Conservation (phyloP, 1,284 basidiomycete genomes). For the Ceratobasidium sp. region DNA sequence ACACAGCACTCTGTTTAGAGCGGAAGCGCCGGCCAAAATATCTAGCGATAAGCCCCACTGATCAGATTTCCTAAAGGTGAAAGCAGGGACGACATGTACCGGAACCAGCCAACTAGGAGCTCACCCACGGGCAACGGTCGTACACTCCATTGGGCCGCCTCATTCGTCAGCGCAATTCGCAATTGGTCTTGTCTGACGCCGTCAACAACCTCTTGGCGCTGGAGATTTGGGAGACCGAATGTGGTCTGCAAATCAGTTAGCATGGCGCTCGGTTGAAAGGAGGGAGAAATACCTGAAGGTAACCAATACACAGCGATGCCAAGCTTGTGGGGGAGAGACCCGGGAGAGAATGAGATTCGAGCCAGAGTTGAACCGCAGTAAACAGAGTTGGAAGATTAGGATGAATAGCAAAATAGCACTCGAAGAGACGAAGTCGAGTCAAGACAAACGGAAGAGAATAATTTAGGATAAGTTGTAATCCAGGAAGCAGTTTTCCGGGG, state of each 20-base stretch:
- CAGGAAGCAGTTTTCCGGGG: conserved; percentile 30
- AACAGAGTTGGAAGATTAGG: conserved; percentile 38
- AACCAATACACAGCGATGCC: conserved; percentile 36
- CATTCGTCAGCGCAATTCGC: conserved; percentile 5
- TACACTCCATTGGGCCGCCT: conserved; percentile 28
- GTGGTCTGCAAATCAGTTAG: conserved; percentile 11
- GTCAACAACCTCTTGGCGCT: conserved; percentile 33
- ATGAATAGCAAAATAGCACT: conserved; percentile 41
- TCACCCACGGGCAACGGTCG: conserved; percentile 28
- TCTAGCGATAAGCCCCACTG: not conserved
- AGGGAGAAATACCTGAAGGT: conserved; percentile 34
- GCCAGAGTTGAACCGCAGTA: conserved; percentile 21
- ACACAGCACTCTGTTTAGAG: conserved; percentile 28
- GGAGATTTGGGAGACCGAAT: conserved; percentile 37
- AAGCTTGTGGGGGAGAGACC: conserved; percentile 23
- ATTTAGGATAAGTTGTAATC: conserved; percentile 32
- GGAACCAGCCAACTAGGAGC: conserved; percentile 38
- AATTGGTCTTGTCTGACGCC: conserved; percentile 33
- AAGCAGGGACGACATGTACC: not conserved
- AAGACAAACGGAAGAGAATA: conserved; percentile 39
- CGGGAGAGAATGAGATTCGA: conserved; percentile 33
- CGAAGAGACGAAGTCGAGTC: conserved; percentile 39
- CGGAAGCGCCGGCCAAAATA: conserved; percentile 41
- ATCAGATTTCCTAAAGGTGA: not conserved
- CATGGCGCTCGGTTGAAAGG: not conserved